Percentiles rank a stretch among this genome's conserved stretches.
Conservation (phyloP, 2,329 filamentous ascomycete genomes). For the Scorias spongiosa region DNA sequence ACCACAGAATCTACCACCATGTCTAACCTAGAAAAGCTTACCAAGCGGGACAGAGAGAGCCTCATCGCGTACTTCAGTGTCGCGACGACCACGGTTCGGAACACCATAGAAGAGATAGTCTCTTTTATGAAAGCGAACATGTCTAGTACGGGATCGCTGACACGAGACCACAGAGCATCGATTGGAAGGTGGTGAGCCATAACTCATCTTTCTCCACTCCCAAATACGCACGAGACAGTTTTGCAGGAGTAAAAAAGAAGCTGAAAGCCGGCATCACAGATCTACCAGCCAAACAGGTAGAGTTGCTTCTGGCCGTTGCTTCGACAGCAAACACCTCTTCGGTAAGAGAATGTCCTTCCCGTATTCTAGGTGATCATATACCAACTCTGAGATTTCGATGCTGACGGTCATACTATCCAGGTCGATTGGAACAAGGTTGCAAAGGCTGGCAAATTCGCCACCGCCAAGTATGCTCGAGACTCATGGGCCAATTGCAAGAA, state of each 20-base stretch:
- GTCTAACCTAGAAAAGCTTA: background rate
- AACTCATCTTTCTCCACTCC: background rate
- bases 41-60: background rate
- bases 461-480: constrained; percentile 5
- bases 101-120: no score
- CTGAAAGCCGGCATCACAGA: background rate
- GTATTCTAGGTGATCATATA: no score
- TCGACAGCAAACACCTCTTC: background rate
- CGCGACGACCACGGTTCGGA: background rate
- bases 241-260: background rate
- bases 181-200: background rate
- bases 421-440: constrained; percentile 2
- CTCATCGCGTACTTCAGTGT: background rate
- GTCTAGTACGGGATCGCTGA: background rate
- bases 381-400: no score
- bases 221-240: background rate
- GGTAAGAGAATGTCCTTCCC: background rate
- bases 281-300: background rate
- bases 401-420: background rate
- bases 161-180: background rate
- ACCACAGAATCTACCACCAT: background rate
- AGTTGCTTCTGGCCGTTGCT: background rate
- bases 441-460: constrained; percentile 2
- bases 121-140: no score
- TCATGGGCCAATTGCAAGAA: constrained; percentile 1